Base-by-base conservation (phyloP, 345 rosid species). In the Sisymbrium irio region DNA sequence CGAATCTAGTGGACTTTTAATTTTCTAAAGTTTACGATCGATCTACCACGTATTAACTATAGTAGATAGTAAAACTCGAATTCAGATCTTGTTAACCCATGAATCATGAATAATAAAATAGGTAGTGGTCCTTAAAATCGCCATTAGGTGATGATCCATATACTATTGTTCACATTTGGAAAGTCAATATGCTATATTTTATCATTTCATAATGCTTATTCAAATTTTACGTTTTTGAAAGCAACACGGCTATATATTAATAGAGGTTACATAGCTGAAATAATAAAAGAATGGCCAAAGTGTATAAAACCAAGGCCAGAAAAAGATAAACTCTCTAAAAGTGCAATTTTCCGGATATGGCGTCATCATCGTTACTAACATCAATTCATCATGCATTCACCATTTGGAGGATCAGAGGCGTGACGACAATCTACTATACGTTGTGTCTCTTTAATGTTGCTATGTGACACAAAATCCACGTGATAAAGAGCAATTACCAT, bases 401-500 rank as follows among this genome's bases (percentile, higher is more conserved):
- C 61, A 67, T 47, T 40, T 0, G 27, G 10, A 72, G 7, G 13
- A 62, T 72, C 25, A 72, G 69, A 27, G 4, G 32, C 11, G 1
- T 41, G 61, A 27, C 30, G 53, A 12, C 42, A 9, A 74, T 74
- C 67, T 19, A 40, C n/a, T 14, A 49, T 10, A 76, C 80, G 57
- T 63, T 47, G 74, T 42, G 62, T 28, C 36, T 70, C 35, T 50
- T 45, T 45, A 49, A 33, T 11, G 4, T 36, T 62, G 63, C 37
- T 41, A 19, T 42, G 30, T 30, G 84, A 50, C 57, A 89, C 80
- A 5, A 92, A 81, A 66, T 91, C 99, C 3, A 92, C 82, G 46
- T 85, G 84, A 77, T 85, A 87, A 33, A 88, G 87, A 65, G 82
- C 83, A 0, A 84, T 82, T 2, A 95, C 78, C 83, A 92, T 81